Base-by-base conservation (phyloP, 805 yeast genomes). In the Kodamaea jinghongensis region DNA sequence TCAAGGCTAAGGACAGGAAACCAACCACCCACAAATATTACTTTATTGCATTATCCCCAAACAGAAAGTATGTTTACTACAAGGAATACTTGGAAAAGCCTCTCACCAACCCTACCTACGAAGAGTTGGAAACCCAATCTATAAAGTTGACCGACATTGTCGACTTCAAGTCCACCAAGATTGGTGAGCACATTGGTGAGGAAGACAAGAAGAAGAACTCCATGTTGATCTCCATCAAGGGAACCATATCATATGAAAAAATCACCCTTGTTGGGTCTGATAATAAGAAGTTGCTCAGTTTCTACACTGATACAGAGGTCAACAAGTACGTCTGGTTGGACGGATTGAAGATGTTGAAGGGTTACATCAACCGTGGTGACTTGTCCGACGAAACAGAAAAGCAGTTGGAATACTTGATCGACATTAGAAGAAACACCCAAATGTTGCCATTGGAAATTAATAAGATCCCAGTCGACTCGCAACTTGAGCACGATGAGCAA, bases 271-370 rank as follows among this genome's bases (percentile, higher is more conserved):
- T 70, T 9, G 78, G 67, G 13, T 70, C 48, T 53, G 70, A 49
- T 54, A 61, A 61, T 26, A 69, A 71, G 30, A 53, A 63, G 13
- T 47, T 79, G 8, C 67, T 86, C 40, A 58, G 70, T n/a, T 82
- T 86, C 50, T 86, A 73, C 54, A 76, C 86, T 10, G 90, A 84
- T 43, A 81, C 86, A 1, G 74, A 75, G 46, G 86, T 82, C 34
- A 73, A 78, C 35, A 78, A 83, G 31, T 77, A 75, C 39, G 76
- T 81, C 6, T 87, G 95, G 95, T 63, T 83, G 26, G 95, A 87
- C 60, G 96, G 95, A 0, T 58, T 86, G 39, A 78, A 77, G 51
- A 62, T 69, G 70, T 63, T 68, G 47, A 63, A 60, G 44, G 70
- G 68, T 4, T 49, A 54, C 45, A 55, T 50, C 2, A 55, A 55